Base-by-base conservation (phyloP, 1,139 yeast genomes). In the Yamadazyma atmosphaerica region DNA sequence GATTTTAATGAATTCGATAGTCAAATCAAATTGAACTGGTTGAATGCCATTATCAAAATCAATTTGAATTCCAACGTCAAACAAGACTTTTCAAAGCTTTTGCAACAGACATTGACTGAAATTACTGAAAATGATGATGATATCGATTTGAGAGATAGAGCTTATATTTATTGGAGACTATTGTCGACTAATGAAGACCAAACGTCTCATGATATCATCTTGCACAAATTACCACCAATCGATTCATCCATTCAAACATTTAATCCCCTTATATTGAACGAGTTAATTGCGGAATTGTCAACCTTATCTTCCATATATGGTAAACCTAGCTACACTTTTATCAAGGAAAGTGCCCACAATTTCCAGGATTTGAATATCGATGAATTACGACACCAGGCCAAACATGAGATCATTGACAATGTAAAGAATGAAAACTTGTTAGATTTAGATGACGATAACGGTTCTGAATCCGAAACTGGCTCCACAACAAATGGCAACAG, bases 131-230 rank as follows among this genome's bases (percentile, higher is more conserved):
- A 82, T 42, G 77, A 89, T 42, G 95, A 88, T 51, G 89, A 89
- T 58, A 86, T 96, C 2, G 98, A 92, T 60, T 86, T 92, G 29
- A 78, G 98, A 54, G 98, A 92, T 62, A 81, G 92, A 63, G 97
- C 97, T 0, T 92, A 83, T 62, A 77, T 92, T 37, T 92, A 89
- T 63, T 92, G 98, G 98, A 81, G 98, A 57, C 70, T 94, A 42
- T 70, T 92, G 42, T 87, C 96, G 0, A 55, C 65, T 1, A 51
- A 60, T 18, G 51, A 55, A 12, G 81, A 79, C 39, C 72, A 64
- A 4, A 55, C 70, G 21, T 74, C 74, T 35, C 58, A 74, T 50
- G 70, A 74, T 38, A 72, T 86, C 33, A 68, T 84, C 19, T 62
- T 83, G 42, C 70, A 81, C 9, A 78, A 77, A 44, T 65, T 85